Evolutionary conservation across 1,284 basidiomycete species (phyloP), one percentile per base, ranked within the genome.

Genomic region (Fomes fomentarius): DNA sequence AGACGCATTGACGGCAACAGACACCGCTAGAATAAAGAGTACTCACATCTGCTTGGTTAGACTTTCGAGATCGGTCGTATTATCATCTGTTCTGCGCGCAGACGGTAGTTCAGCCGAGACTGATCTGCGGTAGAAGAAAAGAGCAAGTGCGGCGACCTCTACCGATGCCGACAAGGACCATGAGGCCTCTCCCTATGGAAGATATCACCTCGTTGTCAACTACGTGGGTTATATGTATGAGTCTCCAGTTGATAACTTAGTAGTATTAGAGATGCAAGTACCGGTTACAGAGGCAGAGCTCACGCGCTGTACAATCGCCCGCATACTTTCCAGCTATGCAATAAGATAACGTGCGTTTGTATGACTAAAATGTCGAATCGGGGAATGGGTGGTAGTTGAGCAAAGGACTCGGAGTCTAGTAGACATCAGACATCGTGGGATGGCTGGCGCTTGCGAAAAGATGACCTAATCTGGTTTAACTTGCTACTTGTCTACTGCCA

Each of bases 141-240:
- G 34, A 34, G 17, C 11, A 17, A 50, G 41, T 49, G 31, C 45
- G 42, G 66, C 78, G 68, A 92, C 93, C 90, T 72, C 77, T 77
- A 43, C 89, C 91, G 60, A 96, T 90, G 26, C 94, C 94, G 35
- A 96, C 84, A 15, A 96, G 82, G 26, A 95, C 88, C 82, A 96
- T 88, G 17, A 96, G 75, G 1, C 94, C 94, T 61, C 79, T 78
- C 11, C 87, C 87, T 60, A 96, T 96, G 28, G 83, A 81, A 7
- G 93, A 93, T 56, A 96, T 84, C 22, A 83, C 73, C 60, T 85
- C 77, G 56, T 76, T 79, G 61, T 92, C 82, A 48, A 93, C 91
- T 93, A 25, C n/a, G 22, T 4, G 24, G 7, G 14, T 40, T n/a
- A 26, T 22, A 14, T 11, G 21, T 24, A 9, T 15, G 21, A 24